Base-by-base conservation (phyloP, 2,329 filamentous ascomycete genomes). In the Diplodia sapinea region DNA sequence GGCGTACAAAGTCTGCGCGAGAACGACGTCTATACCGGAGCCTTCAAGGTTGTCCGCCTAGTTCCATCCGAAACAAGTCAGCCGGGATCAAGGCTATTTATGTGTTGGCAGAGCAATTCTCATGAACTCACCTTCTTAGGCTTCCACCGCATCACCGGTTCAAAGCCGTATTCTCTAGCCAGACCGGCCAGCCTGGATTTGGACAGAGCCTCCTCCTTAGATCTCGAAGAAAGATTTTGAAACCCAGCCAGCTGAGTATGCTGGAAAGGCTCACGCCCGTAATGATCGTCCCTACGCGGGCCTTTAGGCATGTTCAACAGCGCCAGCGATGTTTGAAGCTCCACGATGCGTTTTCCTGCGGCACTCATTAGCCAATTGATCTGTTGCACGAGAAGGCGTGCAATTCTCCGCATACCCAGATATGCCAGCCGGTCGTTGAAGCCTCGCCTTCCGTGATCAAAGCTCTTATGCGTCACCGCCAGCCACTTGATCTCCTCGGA, bases 381-480 rank as follows among this genome's bases (percentile, higher is more conserved):
- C 51, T 49, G 49, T 47, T 47, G 43, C 43, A 20, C 43, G 43
- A 2, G 38, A 43, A 13, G 15, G 1, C 13, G 13, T 17, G 38
- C 17, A 9, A 7, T 47, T 20, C 17, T 47, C 38, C 47, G 75
- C 82, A 68, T 86, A 96, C 93, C 94, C 65, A 96, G 83, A 75
- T 92, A 93, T n/a, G 93, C 92, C 79, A 99, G 83, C 70, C 92
- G 88, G 75, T 97, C 94, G 78, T 99, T 99, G 82, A 94, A 97
- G 0, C 94, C 94, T 83, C 94, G 89, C 75, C 93, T 86, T 64
- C 94, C 95, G 76, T 98, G 93, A 77, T 99, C 94, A 76, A 97
- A 98, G 80, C 93, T 97, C 87, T 98, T 98, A 80, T 98, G 95
- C 71, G 95, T 99, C 67, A 99, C 88, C 36, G 94, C 94, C 75